Base-by-base conservation (phyloP, 805 yeast species). In the Schwanniomyces sp. region DNA sequence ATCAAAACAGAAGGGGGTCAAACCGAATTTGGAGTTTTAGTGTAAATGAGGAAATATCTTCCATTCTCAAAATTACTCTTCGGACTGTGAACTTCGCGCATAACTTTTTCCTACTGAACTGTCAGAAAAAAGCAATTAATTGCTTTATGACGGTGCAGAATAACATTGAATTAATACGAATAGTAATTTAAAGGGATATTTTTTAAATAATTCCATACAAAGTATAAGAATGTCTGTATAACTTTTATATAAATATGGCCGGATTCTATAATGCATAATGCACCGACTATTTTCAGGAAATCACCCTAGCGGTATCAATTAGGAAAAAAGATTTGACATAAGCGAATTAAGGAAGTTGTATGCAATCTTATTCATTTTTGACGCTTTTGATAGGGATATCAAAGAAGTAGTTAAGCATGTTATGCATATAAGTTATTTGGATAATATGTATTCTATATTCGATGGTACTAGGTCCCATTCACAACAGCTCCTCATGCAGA, bases 1-100 rank as follows among this genome's bases (percentile, higher is more conserved):
- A 27, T 46, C 52, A 49, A 49, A 49, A 49, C 49, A 49, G 45
- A 46, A 49, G 49, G 49, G 52, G 43, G 44, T 30, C 32, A 29
- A 41, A 40, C 45, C 52, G 38, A 49, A 49, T 45, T 49, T 49
- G 48, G 52, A 42, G 49, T 45, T 40, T 47, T 46, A 34, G 43
- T 40, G 12, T 39, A 41, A 45, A 45, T 40, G 44, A 45, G 48
- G 42, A 45, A 40, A 38, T 45, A 18, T 26, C 18, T 29, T 38
- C 27, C 32, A 30, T 45, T 37, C 40, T 45, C 40, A 40, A 40
- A 30, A 40, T 40, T 45, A 45, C 48, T 36, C 34, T 21, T 21
- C 21, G 36, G 21, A 9, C 36, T 32, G 21, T 7, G 7, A 32
- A 2, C 3, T 32, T 5, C 36, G 36, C 36, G 21, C 21, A 32